Evolutionary conservation across 148 eudicot genomes (phyloP), one percentile per base, ranked within the genome.

Genomic region (Hydrangea macrophylla): DNA sequence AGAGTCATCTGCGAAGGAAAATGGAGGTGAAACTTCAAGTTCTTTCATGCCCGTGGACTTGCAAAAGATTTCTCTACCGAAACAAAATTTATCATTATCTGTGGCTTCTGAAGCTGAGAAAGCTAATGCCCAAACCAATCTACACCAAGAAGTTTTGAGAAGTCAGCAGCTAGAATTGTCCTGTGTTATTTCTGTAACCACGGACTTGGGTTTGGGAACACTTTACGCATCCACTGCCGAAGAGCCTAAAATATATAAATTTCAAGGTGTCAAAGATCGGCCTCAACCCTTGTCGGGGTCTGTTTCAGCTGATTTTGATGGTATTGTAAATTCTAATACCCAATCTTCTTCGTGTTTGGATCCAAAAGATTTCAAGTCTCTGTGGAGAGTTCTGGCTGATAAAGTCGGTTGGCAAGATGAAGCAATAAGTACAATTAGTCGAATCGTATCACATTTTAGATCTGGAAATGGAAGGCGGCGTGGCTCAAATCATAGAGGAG

Each of bases 151-250:
- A 37, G 80, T 70, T 22, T 44, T 78, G 15, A 69, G 32, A 22
- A 33, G 62, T 58, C 69, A 37, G 48, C 27, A 64, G 36, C 53
- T 39, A 33, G 73, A 42, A 31, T 67, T 48, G 44, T 64, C 82
- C 10, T 67, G 78, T 20, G 64, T 65, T 42, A 70, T 70, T 77
- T 73, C 89, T 62, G 89, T 90, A 33, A 81, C 89, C 73, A 88
- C 94, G 62, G 89, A 90, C 74, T 74, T 90, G 75, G 91, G 88
- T 27, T 73, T 88, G 73, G 97, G 94, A 74, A 75, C 79, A 20
- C 67, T 81, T 32, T 80, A 71, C 64, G 73, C 78, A 39, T 60
- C 80, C 26, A 55, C 71, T 58, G 33, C 28, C 11, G 72, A 68
- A 36, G 77, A 81, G 58, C 77, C 10, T 20, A 68, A 62, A 56